A percentile compares a stretch with the other conserved stretches of the same genome.
Conservation (phyloP, 495 filamentous ascomycete genomes). For the Clavariopsis aquatica region DNA sequence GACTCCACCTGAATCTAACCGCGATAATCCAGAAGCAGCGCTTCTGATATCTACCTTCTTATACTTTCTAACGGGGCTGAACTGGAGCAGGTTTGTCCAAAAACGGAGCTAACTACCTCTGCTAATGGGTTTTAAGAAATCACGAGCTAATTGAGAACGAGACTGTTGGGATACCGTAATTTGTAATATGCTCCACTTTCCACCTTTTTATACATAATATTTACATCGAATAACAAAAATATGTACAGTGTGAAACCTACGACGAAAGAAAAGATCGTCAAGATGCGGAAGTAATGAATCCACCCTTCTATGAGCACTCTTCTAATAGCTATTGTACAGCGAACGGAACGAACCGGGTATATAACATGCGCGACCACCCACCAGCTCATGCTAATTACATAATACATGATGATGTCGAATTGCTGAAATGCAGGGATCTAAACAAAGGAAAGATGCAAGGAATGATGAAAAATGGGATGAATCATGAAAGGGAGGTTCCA, state of each 20-base stretch:
- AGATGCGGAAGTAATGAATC: not conserved
- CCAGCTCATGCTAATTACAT: not conserved
- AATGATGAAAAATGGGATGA: not conserved
- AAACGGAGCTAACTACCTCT: constrained; percentile 41
- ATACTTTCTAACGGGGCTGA: constrained; percentile 34
- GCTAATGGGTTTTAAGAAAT: no score
- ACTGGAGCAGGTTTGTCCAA: constrained; percentile 39
- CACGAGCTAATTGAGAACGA: no score
- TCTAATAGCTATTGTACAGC: not conserved
- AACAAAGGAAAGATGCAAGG: constrained; percentile 1
- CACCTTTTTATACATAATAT: not conserved
- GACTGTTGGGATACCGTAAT: not conserved
- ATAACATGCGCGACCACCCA: not conserved
- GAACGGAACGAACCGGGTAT: not conserved
- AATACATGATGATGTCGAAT: no score
- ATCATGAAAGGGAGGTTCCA: not conserved
- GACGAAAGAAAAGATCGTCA: not conserved
- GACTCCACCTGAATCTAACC: constrained; percentile 40
- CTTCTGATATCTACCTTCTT: constrained; percentile 37
- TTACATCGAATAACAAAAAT: not conserved
- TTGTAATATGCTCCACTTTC: not conserved
- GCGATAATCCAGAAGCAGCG: constrained; percentile 35
- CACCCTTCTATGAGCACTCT: not conserved
- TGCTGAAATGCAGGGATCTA: not conserved
- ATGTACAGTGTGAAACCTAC: not conserved